A percentile compares a stretch with the other conserved stretches of the same genome.
phyloP scores from a whole-genome alignment of 495 filamentous ascomycete species.

The Penicillium bovifimosum region DNA sequence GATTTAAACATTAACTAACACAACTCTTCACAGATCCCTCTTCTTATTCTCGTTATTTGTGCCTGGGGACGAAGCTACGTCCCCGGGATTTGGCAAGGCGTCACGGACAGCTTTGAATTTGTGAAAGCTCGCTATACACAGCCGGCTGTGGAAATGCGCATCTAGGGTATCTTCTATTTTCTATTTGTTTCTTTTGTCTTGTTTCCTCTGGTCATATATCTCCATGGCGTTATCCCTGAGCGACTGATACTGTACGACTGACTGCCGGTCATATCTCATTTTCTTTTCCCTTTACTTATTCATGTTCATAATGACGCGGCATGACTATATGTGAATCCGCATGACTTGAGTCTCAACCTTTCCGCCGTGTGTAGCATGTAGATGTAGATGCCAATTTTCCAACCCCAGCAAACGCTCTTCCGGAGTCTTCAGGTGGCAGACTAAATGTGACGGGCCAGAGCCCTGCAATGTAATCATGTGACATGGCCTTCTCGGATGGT shows the following conservation, averaged over 20 bases:
- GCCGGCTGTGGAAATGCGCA: slow-evolving; percentile 35
- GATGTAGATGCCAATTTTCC: too few species aligned
- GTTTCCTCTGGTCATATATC: slow-evolving; percentile 18
- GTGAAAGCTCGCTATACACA: slow-evolving; percentile 40
- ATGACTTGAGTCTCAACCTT: neutral
- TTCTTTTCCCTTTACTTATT: slow-evolving; percentile 15
- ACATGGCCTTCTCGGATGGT: too few species aligned
- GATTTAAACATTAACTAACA: slow-evolving; percentile 24
- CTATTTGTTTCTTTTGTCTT: slow-evolving; percentile 16
- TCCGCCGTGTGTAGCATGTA: neutral
- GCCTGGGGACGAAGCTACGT: slow-evolving; percentile 59
- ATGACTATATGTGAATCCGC: slow-evolving; percentile 24
- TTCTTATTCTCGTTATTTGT: slow-evolving; percentile 57
- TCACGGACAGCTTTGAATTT: slow-evolving; percentile 42
- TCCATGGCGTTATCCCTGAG: slow-evolving; percentile 25
- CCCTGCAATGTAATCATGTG: too few species aligned
- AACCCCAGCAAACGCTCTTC: too few species aligned
- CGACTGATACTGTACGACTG: slow-evolving; percentile 6
- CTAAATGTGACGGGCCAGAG: too few species aligned
- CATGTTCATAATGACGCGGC: slow-evolving; percentile 38
- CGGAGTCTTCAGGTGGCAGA: too few species aligned
- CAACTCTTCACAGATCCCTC: slow-evolving; percentile 26
- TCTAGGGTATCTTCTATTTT: slow-evolving; percentile 22
- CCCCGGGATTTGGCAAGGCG: slow-evolving; percentile 46
- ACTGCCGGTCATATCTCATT: slow-evolving; percentile 14